Percentiles rank a stretch among this genome's conserved stretches.
Conservation (phyloP, 345 rosid species). For the Rhizophora apiculata region DNA sequence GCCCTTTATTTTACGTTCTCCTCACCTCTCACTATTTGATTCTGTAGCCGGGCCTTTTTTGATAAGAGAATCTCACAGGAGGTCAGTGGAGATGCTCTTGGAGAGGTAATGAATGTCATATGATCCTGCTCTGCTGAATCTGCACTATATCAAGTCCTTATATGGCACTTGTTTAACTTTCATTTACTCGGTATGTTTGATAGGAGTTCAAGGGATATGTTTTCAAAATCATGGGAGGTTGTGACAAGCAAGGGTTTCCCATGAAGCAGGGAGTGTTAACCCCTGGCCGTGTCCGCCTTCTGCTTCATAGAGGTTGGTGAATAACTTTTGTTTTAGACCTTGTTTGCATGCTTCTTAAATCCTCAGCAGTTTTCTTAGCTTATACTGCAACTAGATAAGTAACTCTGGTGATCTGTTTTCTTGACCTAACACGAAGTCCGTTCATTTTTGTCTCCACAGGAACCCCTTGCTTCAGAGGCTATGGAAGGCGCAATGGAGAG, state of each 20-base stretch:
- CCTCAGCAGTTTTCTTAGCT: too few relatives aligned
- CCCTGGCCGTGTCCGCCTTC: constrained; percentile 77
- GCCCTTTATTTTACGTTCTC: too few relatives aligned
- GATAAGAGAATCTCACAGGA: constrained; percentile 82
- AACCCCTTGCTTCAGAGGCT: constrained; percentile 76
- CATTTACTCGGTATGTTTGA: background rate
- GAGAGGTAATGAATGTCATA: constrained; percentile 43
- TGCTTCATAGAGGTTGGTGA: constrained; percentile 58
- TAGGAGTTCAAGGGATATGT: constrained; percentile 82
- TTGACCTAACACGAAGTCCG: too few relatives aligned
- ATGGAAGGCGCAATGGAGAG: constrained; percentile 72
- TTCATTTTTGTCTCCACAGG: constrained; percentile 32
- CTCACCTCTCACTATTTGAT: background rate
- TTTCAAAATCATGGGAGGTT: constrained; percentile 88
- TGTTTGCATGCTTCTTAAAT: background rate
- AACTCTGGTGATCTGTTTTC: too few relatives aligned
- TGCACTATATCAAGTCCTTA: background rate
- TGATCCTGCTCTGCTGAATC: background rate
- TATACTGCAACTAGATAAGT: too few relatives aligned
- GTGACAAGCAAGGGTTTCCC: constrained; percentile 91
- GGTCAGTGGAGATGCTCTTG: constrained; percentile 69
- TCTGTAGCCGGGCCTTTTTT: constrained; percentile 49
- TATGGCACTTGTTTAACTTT: background rate
- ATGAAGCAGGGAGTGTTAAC: constrained; percentile 93
- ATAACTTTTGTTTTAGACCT: background rate